Base-by-base conservation (phyloP, 2,329 filamentous ascomycete species). In the Colletotrichum musae region DNA sequence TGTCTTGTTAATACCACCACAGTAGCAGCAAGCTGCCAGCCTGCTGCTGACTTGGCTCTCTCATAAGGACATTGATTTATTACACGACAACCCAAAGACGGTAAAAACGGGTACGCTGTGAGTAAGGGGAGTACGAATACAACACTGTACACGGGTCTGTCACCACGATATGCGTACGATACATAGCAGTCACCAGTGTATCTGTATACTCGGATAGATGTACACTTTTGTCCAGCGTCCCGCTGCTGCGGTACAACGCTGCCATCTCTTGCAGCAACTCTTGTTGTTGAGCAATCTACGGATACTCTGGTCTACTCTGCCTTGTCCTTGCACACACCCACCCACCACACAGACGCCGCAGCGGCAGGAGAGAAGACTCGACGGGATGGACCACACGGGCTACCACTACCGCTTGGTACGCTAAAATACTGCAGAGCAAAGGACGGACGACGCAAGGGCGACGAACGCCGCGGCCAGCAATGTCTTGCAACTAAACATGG, bases 401-500 rank as follows among this genome's bases (percentile, higher is more conserved):
- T 28, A 36, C 32, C 32, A 36, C 32, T 36, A 36, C 7, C 10
- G 10, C 32, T 9, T 10, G 32, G 15, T n/a, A 16, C 21, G 18
- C n/a, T 48, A 32, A 15, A 32, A 15, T 57, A 63, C 61, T 16
- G 28, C 43, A 26, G 21, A 48, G 52, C 28, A 64, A 47, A 66
- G 47, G 43, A 65, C 54, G 28, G 65, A 60, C 41, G 66, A 65
- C 28, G 66, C 61, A 59, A 65, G 66, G 66, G 54, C 61, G 48
- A 43, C 13, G 51, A 59, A 54, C 15, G 51, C 32, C 54, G 41
- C 28, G 47, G 45, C 24, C 24, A 48, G 28, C 32, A 47, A 36
- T 68, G 64, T 68, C 64, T 68, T 57, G 43, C 24, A 52, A 45
- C 39, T 45, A 58, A 53, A 24, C 51, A 58, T 45, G 47, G 28